A percentile compares a stretch with the other conserved stretches of the same genome.
Evolutionary conservation across 164 flowering plant genomes (phyloP).

Genomic region (Cinnamomum chago): DNA sequence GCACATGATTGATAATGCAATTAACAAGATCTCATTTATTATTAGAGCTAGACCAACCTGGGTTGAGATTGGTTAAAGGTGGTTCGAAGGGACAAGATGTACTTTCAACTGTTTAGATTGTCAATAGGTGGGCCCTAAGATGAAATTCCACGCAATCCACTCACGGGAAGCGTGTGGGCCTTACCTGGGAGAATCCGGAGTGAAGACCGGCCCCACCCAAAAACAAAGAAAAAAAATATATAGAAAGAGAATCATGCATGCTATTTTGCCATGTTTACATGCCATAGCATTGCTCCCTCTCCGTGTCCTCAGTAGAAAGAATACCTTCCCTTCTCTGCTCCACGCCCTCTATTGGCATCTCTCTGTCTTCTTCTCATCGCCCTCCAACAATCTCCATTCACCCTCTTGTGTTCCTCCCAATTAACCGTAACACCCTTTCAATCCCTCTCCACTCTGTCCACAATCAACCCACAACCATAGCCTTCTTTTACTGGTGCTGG

Average conservation of each 20-base stretch:
- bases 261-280: not conserved
- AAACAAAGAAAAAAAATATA: no score
- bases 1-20: no score
- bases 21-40: no score
- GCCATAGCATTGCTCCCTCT: not conserved
- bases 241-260: not conserved
- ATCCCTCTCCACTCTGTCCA: slow-evolving; percentile 4
- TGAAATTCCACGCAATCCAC: no score
- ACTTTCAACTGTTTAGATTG: no score
- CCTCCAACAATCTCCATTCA: slow-evolving; percentile 4
- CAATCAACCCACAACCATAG: not conserved
- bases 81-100: no score
- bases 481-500: slow-evolving; percentile 16
- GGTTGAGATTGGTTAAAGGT: no score
- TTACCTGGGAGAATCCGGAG: no score
- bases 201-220: no score
- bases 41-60: no score
- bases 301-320: not conserved
- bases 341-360: slow-evolving; percentile 27
- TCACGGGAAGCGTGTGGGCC: no score
- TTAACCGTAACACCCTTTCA: slow-evolving; percentile 7
- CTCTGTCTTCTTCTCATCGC: slow-evolving; percentile 7
- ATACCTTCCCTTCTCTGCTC: slow-evolving; percentile 24
- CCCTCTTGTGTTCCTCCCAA: slow-evolving; percentile 17
- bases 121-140: no score